Evolutionary conservation across 176 grass and related monocot species (phyloP), one percentile per base, ranked within the genome.

Genomic region (Olyra latifolia): DNA sequence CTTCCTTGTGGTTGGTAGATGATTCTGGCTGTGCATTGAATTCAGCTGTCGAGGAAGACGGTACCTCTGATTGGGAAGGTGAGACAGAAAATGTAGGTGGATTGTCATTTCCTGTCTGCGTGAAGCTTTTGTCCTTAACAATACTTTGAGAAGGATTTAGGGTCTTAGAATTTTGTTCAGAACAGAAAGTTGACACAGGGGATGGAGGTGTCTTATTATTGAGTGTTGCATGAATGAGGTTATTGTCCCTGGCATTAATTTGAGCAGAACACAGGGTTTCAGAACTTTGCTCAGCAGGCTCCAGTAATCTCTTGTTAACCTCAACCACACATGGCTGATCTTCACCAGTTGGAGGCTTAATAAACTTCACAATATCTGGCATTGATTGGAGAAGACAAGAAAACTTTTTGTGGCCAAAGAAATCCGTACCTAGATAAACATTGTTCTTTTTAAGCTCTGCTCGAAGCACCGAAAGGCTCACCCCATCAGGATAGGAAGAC

Each of bases 361-460:
- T 17, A 13, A 89, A 57, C 70, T 81, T 58, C 50, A 95, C 56
- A 85, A 80, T 59, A 84, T 77, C 69, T 72, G 88, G 81, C 71
- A 95, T 74, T 7, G 96, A 89, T 53, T 55, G 50, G 27, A 99
- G 63, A 53, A 99, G 72, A 41, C 40, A 47, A 22, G 84, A 95
- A 49, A 99, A 93, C 22, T 91, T 93, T 45, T 80, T 82, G 71
- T 81, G 80, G 62, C 92, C 96, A 78, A 75, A 95, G 19, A 93
- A 88, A 43, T 84, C 79, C 45, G 71, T 59, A 46, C 85, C 83
- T 16, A 91, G 29, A 81, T 1, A n/a, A 54, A 95, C 28, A 22
- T 89, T 84, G 14, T 80, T 93, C 48, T 25, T 87, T 45, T 2
- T 72, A 50, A 99, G 86, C n/a, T 86, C 39, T 15, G 0, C 0